Evolutionary conservation across 768 basidiomycete species (phyloP).

Genomic region (Pisolithus microcarpus): DNA sequence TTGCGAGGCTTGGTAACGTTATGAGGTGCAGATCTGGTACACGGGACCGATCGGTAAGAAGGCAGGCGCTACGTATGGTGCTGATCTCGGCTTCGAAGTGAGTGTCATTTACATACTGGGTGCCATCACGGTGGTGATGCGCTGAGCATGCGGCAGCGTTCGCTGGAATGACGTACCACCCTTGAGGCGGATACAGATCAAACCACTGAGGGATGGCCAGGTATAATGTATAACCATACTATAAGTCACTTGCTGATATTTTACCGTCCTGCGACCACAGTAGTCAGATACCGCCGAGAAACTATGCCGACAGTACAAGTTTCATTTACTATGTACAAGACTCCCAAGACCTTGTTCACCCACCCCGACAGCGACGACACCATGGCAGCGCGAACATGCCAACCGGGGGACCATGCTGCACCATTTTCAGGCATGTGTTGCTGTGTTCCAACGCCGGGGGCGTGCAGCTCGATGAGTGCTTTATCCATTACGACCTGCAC

Average conservation of each 20-base stretch:
- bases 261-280: too few relatives aligned
- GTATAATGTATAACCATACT: too few relatives aligned
- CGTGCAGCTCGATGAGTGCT: background rate
- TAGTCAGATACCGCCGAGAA: too few relatives aligned
- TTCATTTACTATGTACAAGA: background rate
- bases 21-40: constrained; percentile 43
- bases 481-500: constrained; percentile 51
- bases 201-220: too few relatives aligned
- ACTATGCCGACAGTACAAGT: too few relatives aligned
- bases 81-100: constrained; percentile 52
- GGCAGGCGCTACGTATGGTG: constrained; percentile 37
- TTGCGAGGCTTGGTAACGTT: constrained; percentile 36
- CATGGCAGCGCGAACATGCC: constrained; percentile 18
- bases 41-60: constrained; percentile 40
- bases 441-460: background rate
- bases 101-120: too few relatives aligned
- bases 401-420: constrained; percentile 66
- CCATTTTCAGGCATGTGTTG: constrained; percentile 63
- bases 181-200: too few relatives aligned
- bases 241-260: too few relatives aligned
- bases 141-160: too few relatives aligned
- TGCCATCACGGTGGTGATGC: too few relatives aligned
- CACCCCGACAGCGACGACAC: constrained; percentile 1
- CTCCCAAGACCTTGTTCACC: background rate
- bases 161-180: too few relatives aligned